These are phyloP conservation scores for Ilex asprella DNA, from an alignment of 257 asterid species.

Conservation along the genomic window DNA sequence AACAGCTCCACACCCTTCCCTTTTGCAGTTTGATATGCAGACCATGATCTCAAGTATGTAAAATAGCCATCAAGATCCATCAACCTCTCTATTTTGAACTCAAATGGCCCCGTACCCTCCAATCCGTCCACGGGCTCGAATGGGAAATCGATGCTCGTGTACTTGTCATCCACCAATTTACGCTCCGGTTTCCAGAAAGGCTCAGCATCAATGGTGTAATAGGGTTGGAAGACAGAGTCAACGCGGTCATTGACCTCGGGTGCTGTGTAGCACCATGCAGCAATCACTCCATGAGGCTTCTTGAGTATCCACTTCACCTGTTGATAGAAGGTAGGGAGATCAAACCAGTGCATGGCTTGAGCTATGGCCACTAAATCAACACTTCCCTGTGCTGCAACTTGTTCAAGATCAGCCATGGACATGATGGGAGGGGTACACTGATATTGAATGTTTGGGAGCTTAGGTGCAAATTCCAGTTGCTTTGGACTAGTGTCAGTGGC, in stretches of 20 bases:
- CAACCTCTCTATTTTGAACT: conserved; percentile 40
- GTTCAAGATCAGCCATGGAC: conserved; percentile 43
- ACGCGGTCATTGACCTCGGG: conserved; percentile 38
- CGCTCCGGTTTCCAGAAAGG: conserved; percentile 39
- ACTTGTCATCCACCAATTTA: conserved; percentile 35
- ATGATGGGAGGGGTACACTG: conserved; percentile 48
- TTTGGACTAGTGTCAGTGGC: conserved; percentile 72
- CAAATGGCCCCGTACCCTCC: conserved; percentile 52
- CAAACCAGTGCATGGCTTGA: conserved; percentile 77
- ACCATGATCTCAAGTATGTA: conserved; percentile 55
- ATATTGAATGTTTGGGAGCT: conserved; percentile 52
- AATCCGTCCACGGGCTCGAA: conserved; percentile 57
- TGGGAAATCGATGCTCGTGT: conserved; percentile 59
- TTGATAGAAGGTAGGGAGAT: conserved; percentile 58
- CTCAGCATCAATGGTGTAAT: conserved; percentile 17
- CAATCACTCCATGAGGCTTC: conserved; percentile 65
- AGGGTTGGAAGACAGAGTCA: conserved; percentile 32
- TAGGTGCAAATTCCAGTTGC: conserved; percentile 51
- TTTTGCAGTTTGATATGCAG: conserved; percentile 69
- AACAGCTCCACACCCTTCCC: conserved; percentile 60
- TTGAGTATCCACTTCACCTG: conserved; percentile 50
- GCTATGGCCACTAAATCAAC: conserved; percentile 56
- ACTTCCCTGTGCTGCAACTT: conserved; percentile 35
- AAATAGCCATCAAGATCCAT: conserved; percentile 55
- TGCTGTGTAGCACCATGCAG: conserved; percentile 65